Percentiles rank a stretch among this genome's conserved stretches.
These are phyloP conservation scores for Pseudogymnoascus pannorum DNA, from an alignment of 2,329 filamentous ascomycete genomes.

Conservation along the genomic window DNA sequence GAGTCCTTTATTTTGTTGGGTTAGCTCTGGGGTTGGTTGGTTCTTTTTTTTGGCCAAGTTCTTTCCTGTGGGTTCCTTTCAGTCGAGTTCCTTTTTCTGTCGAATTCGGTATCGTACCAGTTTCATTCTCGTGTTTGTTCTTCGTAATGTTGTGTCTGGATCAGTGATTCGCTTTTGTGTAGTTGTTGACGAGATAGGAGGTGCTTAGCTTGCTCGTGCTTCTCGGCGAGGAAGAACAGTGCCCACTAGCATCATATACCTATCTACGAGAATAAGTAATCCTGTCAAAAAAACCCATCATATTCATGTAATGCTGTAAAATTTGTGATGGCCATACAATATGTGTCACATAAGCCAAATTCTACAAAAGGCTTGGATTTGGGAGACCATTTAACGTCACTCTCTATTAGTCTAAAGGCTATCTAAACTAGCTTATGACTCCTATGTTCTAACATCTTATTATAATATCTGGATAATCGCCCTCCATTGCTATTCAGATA, in stretches of 20 bases:
- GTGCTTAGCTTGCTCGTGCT: neutral
- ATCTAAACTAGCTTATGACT: neutral
- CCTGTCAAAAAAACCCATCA: neutral
- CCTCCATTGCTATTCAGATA: neutral
- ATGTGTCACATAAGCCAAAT: neutral
- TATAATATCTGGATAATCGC: neutral
- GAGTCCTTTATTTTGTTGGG: neutral
- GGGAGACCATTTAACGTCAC: neutral
- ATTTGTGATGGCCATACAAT: neutral
- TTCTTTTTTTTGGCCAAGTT: neutral
- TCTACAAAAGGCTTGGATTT: neutral
- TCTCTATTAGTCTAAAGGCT: neutral
- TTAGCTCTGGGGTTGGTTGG: neutral
- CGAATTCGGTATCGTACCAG: neutral
- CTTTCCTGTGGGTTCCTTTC: neutral
- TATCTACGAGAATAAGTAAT: neutral
- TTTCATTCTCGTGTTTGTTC: neutral
- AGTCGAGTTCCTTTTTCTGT: neutral
- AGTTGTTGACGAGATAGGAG: neutral
- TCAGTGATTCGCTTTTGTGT: neutral
- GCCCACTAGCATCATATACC: neutral
- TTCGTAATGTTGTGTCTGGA: neutral
- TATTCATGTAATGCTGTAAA: neutral
- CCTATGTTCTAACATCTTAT: neutral
- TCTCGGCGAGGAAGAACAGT: neutral